Evolutionary conservation across 768 basidiomycete species (phyloP).

Genomic region (Collybiopsis confluens): DNA sequence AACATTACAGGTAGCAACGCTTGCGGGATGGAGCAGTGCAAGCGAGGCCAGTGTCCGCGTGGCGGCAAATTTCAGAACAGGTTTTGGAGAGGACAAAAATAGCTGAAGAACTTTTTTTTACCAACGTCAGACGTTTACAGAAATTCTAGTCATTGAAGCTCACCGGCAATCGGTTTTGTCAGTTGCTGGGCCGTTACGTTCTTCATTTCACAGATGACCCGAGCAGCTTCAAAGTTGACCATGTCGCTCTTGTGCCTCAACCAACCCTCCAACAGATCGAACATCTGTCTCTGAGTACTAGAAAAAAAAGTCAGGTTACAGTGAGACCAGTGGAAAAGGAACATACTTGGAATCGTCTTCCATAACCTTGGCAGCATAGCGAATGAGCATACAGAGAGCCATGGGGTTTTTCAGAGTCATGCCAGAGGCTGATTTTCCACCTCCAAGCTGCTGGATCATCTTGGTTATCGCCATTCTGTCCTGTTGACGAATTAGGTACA

Average conservation of each 20-base stretch:
- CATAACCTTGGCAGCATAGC: slow-evolving; percentile 97
- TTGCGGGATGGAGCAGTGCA: slow-evolving; percentile 79
- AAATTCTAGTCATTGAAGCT: slow-evolving; percentile 20
- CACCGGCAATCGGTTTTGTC: slow-evolving; percentile 85
- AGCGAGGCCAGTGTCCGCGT: slow-evolving; percentile 91
- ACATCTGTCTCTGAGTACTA: slow-evolving; percentile 89
- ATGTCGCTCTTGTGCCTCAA: slow-evolving; percentile 98
- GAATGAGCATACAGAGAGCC: slow-evolving; percentile 97
- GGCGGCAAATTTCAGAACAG: slow-evolving; percentile 94
- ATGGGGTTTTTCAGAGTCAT: slow-evolving; percentile 91
- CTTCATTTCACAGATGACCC: slow-evolving; percentile 96
- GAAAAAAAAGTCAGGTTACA: neutral
- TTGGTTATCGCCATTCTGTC: slow-evolving; percentile 99
- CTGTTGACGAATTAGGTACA: slow-evolving; percentile 94
- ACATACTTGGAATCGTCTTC: slow-evolving; percentile 97
- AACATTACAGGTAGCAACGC: slow-evolving; percentile 89
- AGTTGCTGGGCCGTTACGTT: slow-evolving; percentile 74
- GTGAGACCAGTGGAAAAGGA: slow-evolving; percentile 8
- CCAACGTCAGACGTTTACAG: slow-evolving; percentile 7
- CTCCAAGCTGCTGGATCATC: slow-evolving; percentile 97
- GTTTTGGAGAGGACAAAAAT: slow-evolving; percentile 93
- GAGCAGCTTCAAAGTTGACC: slow-evolving; percentile 98
- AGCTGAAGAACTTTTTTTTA: slow-evolving; percentile 84
- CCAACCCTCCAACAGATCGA: slow-evolving; percentile 92
- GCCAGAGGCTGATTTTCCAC: slow-evolving; percentile 79